phyloP scores from a whole-genome alignment of 2,329 filamentous ascomycete genomes.

The Alternaria metachromatica region DNA sequence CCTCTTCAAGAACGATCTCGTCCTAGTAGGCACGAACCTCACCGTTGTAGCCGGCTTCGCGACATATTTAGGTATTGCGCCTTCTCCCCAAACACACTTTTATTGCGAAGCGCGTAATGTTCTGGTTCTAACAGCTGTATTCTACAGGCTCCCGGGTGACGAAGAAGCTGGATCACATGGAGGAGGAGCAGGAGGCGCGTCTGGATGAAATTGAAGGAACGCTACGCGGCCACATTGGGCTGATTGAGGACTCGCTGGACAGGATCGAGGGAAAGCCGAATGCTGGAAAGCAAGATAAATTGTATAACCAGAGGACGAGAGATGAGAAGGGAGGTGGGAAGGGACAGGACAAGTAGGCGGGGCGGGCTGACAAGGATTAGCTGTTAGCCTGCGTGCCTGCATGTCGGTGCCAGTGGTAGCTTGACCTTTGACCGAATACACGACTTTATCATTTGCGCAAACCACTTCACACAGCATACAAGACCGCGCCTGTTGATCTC shows the following conservation, averaged over 20 bases:
- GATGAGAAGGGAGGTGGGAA: slow-evolving; percentile 10
- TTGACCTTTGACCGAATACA: neutral
- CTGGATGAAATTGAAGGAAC: slow-evolving; percentile 57
- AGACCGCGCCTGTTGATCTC: neutral
- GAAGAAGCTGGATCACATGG: slow-evolving; percentile 46
- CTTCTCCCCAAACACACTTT: no score
- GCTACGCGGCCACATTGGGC: slow-evolving; percentile 54
- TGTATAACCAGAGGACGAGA: slow-evolving; percentile 28
- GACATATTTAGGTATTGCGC: slow-evolving; percentile 8
- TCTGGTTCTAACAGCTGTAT: neutral
- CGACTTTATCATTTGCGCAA: neutral
- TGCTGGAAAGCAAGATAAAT: slow-evolving; percentile 44
- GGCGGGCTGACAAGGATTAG: slow-evolving; percentile 19
- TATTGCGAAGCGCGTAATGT: neutral
- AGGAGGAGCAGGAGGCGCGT: slow-evolving; percentile 56
- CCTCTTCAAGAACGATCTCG: slow-evolving; percentile 16
- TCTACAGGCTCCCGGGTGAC: slow-evolving; percentile 11
- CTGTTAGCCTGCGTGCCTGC: slow-evolving; percentile 6
- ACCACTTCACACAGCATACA: neutral
- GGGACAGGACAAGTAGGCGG: neutral
- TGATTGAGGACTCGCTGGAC: slow-evolving; percentile 56
- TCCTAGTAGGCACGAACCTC: slow-evolving; percentile 13
- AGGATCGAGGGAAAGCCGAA: slow-evolving; percentile 51
- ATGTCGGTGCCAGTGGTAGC: neutral
- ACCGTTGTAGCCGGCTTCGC: slow-evolving; percentile 13